These are phyloP conservation scores for Royoungia palumana DNA, from an alignment of 768 basidiomycete species.

Conservation along the genomic window DNA sequence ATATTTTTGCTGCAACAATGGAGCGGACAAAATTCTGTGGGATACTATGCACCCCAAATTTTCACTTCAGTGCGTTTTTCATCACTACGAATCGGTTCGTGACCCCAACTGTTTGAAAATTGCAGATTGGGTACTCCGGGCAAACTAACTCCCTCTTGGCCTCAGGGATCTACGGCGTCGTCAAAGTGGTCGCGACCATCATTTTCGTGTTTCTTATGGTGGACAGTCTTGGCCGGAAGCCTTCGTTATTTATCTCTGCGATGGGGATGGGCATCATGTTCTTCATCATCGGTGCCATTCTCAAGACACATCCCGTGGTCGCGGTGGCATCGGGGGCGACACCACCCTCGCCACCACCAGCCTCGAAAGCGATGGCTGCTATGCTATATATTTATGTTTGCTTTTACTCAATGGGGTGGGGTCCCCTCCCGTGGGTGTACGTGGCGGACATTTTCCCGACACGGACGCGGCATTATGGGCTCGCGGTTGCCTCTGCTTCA, in stretches of 20 bases:
- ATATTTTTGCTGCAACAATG: constrained; percentile 83
- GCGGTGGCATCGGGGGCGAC: constrained; percentile 40
- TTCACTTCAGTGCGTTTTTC: constrained; percentile 53
- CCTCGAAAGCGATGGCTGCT: constrained; percentile 76
- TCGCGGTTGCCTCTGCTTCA: constrained; percentile 68
- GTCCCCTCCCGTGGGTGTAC: constrained; percentile 64
- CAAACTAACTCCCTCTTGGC: constrained; percentile 62
- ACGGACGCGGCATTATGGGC: constrained; percentile 75
- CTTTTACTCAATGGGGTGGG: constrained; percentile 89
- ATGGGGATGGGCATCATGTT: constrained; percentile 77
- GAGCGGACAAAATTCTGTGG: constrained; percentile 81
- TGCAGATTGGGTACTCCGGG: constrained; percentile 63
- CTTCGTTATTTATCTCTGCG: constrained; percentile 68
- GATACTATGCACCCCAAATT: constrained; percentile 73
- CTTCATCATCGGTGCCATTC: constrained; percentile 81
- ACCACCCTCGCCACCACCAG: constrained; percentile 44
- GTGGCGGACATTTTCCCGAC: constrained; percentile 87
- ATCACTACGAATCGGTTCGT: neutral
- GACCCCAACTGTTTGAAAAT: neutral
- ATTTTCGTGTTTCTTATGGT: constrained; percentile 67
- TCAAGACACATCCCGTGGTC: constrained; percentile 64
- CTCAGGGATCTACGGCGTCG: constrained; percentile 65
- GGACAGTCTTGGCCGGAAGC: constrained; percentile 65
- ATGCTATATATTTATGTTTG: constrained; percentile 85
- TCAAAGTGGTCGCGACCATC: constrained; percentile 65